These are phyloP conservation scores for Exophiala aquamarina DNA, from an alignment of 2,329 filamentous ascomycete genomes.

Conservation along the genomic window DNA sequence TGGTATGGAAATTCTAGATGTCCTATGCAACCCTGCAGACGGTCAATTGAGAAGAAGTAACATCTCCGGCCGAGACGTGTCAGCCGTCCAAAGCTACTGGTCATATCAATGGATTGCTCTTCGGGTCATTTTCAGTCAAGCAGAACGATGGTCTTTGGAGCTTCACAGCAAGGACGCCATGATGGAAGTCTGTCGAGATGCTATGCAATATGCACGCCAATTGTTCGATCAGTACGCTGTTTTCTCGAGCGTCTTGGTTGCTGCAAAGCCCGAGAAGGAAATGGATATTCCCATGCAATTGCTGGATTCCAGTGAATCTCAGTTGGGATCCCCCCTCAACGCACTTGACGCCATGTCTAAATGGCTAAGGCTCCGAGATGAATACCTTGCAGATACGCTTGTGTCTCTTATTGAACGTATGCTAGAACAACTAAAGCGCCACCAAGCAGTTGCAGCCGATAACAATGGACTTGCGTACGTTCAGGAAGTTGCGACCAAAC, in stretches of 20 bases:
- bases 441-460: constrained; percentile 52
- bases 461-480: constrained; percentile 65
- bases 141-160: constrained; percentile 75
- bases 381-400: constrained; percentile 78
- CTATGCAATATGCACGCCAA: constrained; percentile 88
- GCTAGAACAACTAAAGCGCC: constrained; percentile 67
- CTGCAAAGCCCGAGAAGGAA: constrained; percentile 41
- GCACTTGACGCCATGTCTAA: constrained; percentile 71
- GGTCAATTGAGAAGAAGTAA: constrained; percentile 62
- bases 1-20: constrained; percentile 61
- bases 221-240: constrained; percentile 83
- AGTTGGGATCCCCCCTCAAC: constrained; percentile 53
- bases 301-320: constrained; percentile 35
- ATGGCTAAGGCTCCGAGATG: constrained; percentile 87
- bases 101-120: constrained; percentile 77
- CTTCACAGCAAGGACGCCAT: constrained; percentile 72
- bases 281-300: constrained; percentile 57
- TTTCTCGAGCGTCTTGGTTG: constrained; percentile 68
- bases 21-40: constrained; percentile 63
- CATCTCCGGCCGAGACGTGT: constrained; percentile 58
- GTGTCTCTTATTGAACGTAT: constrained; percentile 83
- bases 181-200: constrained; percentile 90
- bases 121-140: constrained; percentile 76
- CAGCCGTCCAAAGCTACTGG: constrained; percentile 77
- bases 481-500: constrained; percentile 47